Conservation (phyloP, 2,329 filamentous ascomycete genomes). For the Aplosporella prunicola region DNA sequence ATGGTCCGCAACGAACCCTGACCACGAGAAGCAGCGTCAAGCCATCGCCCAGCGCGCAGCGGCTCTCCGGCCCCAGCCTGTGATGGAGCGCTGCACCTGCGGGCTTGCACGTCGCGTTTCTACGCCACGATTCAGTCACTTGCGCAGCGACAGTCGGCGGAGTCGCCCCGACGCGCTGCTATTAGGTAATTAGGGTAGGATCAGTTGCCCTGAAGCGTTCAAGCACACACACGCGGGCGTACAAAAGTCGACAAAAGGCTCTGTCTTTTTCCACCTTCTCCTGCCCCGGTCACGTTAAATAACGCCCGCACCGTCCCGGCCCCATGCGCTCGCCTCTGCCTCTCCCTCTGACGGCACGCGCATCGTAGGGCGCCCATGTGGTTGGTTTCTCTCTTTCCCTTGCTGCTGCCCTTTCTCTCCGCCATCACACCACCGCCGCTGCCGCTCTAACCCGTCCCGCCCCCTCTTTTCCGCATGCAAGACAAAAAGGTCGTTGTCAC, state of each 20-base stretch:
- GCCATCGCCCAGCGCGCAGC: too few relatives aligned
- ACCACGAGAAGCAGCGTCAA: too few relatives aligned
- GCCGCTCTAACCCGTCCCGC: background rate
- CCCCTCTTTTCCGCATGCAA: slow-evolving; percentile 24
- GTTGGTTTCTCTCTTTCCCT: slow-evolving; percentile 3
- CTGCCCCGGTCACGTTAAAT: slow-evolving; percentile 4
- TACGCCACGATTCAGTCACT: slow-evolving; percentile 11
- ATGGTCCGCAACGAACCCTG: too few relatives aligned
- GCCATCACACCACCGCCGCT: slow-evolving; percentile 6
- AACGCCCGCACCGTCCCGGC: background rate
- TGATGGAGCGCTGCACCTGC: too few relatives aligned
- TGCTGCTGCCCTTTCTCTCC: background rate
- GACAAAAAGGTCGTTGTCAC: slow-evolving; percentile 70
- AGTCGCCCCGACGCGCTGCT: slow-evolving; percentile 11
- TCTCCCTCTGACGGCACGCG: background rate
- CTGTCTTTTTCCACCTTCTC: slow-evolving; percentile 7
- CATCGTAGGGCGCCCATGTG: slow-evolving; percentile 6
- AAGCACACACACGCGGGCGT: too few relatives aligned
- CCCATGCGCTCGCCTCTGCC: background rate
- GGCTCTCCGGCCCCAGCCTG: too few relatives aligned
- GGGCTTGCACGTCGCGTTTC: too few relatives aligned
- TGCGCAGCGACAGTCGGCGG: slow-evolving; percentile 7
- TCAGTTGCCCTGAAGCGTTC: slow-evolving; percentile 9
- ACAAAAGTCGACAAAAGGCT: slow-evolving; percentile 5
- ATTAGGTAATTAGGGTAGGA: slow-evolving; percentile 14